A percentile compares a stretch with the other conserved stretches of the same genome.
phyloP scores from a whole-genome alignment of 768 basidiomycete genomes.

The Multifurca ochricompacta region DNA sequence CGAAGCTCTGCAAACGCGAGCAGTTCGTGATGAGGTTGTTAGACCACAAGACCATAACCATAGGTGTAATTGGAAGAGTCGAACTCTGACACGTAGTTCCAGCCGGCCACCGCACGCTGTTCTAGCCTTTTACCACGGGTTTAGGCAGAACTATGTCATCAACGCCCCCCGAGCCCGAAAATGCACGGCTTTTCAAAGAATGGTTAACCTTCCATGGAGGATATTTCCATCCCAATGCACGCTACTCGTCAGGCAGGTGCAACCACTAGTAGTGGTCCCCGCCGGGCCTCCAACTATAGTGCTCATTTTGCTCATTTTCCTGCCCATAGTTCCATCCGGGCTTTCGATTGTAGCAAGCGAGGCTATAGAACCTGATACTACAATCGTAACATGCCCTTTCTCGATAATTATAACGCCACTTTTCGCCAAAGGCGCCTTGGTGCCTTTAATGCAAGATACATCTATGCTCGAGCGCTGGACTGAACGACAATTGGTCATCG shows the following conservation, averaged over 20 bases:
- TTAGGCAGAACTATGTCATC: background rate
- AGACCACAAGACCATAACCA: too few relatives aligned
- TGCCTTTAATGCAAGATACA: slow-evolving; percentile 30
- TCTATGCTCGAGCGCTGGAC: slow-evolving; percentile 36
- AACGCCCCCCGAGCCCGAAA: slow-evolving; percentile 15
- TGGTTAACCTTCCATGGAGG: slow-evolving; percentile 49
- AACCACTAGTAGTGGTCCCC: background rate
- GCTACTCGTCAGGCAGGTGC: slow-evolving; percentile 40
- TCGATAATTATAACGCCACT: slow-evolving; percentile 54
- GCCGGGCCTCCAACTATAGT: too few relatives aligned
- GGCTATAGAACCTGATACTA: slow-evolving; percentile 41
- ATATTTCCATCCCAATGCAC: slow-evolving; percentile 40
- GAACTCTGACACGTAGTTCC: too few relatives aligned
- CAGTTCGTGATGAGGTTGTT: too few relatives aligned
- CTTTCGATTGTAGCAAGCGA: slow-evolving; percentile 42
- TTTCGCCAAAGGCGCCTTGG: slow-evolving; percentile 37
- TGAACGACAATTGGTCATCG: slow-evolving; percentile 59
- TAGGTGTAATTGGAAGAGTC: too few relatives aligned
- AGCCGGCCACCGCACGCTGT: too few relatives aligned
- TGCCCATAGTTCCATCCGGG: slow-evolving; percentile 30
- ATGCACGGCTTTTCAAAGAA: slow-evolving; percentile 30
- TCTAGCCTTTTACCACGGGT: background rate
- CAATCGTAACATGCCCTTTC: slow-evolving; percentile 62
- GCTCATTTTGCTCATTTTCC: background rate
- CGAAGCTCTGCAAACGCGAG: too few relatives aligned